These are phyloP conservation scores for Aspergillus panamensis DNA, from an alignment of 495 filamentous ascomycete genomes.

Conservation along the genomic window DNA sequence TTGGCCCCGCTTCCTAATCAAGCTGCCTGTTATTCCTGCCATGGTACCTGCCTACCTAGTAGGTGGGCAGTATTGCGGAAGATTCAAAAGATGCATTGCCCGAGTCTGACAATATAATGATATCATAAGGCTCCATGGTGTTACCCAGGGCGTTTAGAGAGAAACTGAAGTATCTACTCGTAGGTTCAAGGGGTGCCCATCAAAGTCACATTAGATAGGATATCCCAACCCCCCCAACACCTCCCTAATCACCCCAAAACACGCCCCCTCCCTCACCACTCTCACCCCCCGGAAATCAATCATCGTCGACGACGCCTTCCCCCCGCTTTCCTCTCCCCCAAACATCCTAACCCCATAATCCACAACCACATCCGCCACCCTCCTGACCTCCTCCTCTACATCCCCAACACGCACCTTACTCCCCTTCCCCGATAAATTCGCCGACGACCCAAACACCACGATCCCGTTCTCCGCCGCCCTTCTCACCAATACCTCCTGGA, in stretches of 20 bases:
- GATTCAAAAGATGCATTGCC: too few species aligned
- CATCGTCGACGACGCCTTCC: constrained; percentile 32
- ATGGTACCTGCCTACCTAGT: too few species aligned
- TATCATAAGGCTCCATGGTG: too few species aligned
- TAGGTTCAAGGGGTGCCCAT: too few species aligned
- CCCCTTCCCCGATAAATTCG: constrained; percentile 28
- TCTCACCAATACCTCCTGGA: constrained; percentile 26
- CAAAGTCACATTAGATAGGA: not conserved
- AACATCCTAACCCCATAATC: constrained; percentile 31
- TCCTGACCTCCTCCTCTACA: constrained; percentile 28
- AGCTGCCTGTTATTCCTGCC: too few species aligned
- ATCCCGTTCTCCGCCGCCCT: constrained; percentile 18
- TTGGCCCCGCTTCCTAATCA: too few species aligned
- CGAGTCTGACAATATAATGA: too few species aligned
- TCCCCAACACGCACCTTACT: constrained; percentile 29
- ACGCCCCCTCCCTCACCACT: constrained; percentile 32
- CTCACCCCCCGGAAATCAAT: constrained; percentile 28
- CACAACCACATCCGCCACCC: constrained; percentile 28
- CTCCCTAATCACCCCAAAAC: constrained; percentile 32
- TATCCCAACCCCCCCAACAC: constrained; percentile 20
- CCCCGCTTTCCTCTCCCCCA: too few species aligned
- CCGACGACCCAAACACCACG: constrained; percentile 27
- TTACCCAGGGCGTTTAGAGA: too few species aligned
- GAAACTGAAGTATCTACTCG: too few species aligned
- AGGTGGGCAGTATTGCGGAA: too few species aligned